phyloP scores from a whole-genome alignment of 768 basidiomycete species.

The Inosperma sp. region DNA sequence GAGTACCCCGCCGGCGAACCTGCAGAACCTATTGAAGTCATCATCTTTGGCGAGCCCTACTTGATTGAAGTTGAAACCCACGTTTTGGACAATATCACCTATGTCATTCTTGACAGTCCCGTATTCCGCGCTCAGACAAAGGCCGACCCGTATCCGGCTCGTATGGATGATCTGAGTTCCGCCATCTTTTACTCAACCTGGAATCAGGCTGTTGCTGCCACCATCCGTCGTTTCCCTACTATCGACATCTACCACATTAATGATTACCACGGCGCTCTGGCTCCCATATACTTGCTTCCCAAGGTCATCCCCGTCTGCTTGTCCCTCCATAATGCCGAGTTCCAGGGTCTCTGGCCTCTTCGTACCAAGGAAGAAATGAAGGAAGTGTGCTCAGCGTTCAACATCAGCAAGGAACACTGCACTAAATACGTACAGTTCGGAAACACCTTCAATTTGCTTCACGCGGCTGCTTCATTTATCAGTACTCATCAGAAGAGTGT shows the following conservation, averaged over 20 bases:
- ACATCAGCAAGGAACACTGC: constrained; percentile 93
- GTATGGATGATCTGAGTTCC: constrained; percentile 95
- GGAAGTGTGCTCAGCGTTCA: constrained; percentile 97
- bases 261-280: constrained; percentile 92
- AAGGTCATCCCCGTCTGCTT: constrained; percentile 88
- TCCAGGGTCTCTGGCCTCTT: constrained; percentile 95
- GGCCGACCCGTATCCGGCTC: constrained; percentile 90
- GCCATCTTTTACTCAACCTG: constrained; percentile 98
- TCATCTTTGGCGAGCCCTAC: constrained; percentile 94
- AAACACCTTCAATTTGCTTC: constrained; percentile 94
- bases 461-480: constrained; percentile 90
- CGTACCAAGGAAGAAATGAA: constrained; percentile 98
- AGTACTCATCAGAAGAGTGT: constrained; percentile 89
- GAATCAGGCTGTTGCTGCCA: constrained; percentile 95
- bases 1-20: constrained; percentile 91
- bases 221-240: constrained; percentile 78
- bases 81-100: constrained; percentile 91
- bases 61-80: constrained; percentile 95
- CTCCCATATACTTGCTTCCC: constrained; percentile 85
- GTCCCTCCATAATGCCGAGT: constrained; percentile 94
- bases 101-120: constrained; percentile 88
- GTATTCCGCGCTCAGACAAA: constrained; percentile 97
- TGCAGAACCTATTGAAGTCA: constrained; percentile 90
- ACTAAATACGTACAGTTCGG: constrained; percentile 97
- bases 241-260: constrained; percentile 95